phyloP scores from a whole-genome alignment of 805 yeast species.

The Ogataea methanolica region DNA sequence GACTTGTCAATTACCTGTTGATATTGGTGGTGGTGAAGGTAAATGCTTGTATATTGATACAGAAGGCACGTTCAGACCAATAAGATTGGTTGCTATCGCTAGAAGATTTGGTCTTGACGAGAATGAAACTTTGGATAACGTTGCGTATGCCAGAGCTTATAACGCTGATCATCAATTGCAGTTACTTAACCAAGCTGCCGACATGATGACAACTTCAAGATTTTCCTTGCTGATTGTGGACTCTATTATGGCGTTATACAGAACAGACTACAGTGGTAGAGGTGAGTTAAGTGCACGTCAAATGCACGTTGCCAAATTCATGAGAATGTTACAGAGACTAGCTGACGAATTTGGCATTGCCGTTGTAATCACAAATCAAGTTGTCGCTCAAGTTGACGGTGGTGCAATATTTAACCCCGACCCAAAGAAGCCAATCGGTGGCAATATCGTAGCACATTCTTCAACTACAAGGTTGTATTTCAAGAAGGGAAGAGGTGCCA shows the following conservation, averaged over 20 bases:
- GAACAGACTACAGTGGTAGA: slow-evolving; percentile 93
- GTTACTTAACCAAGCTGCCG: slow-evolving; percentile 83
- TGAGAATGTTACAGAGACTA: slow-evolving; percentile 85
- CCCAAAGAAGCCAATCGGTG: slow-evolving; percentile 98
- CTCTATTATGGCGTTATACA: slow-evolving; percentile 91
- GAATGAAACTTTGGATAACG: slow-evolving; percentile 92
- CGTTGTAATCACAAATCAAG: slow-evolving; percentile 92
- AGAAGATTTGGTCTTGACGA: slow-evolving; percentile 88
- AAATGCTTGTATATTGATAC: slow-evolving; percentile 94
- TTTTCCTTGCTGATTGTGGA: slow-evolving; percentile 91
- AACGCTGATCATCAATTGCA: slow-evolving; percentile 95
- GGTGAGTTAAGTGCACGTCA: slow-evolving; percentile 96
- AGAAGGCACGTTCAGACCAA: slow-evolving; percentile 95
- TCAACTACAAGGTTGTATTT: slow-evolving; percentile 90
- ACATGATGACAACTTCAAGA: slow-evolving; percentile 93
- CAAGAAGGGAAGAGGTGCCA: slow-evolving; percentile 87
- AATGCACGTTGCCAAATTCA: slow-evolving; percentile 86
- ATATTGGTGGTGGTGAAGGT: slow-evolving; percentile 98
- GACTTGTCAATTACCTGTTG: slow-evolving; percentile 93
- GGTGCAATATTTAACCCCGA: slow-evolving; percentile 87
- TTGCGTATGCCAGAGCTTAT: slow-evolving; percentile 95
- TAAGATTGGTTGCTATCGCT: slow-evolving; percentile 83
- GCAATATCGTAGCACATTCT: slow-evolving; percentile 94
- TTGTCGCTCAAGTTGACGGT: slow-evolving; percentile 95
- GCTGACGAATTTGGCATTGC: slow-evolving; percentile 99